A percentile compares a stretch with the other conserved stretches of the same genome.
phyloP scores from a whole-genome alignment of 2,329 filamentous ascomycete genomes.

The Colletotrichum gloeosporioides region DNA sequence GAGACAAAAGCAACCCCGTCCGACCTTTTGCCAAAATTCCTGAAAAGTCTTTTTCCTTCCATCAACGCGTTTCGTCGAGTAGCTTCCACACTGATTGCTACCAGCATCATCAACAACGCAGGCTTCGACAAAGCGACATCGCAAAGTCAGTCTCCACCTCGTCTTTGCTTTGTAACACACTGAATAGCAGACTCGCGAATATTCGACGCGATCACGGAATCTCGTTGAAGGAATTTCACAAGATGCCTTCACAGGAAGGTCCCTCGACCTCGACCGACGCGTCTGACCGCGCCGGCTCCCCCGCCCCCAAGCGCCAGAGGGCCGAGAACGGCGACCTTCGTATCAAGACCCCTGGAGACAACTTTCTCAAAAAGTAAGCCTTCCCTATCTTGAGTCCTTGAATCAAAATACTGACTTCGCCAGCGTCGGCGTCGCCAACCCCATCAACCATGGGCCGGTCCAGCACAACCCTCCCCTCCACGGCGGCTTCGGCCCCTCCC shows the following conservation, averaged over 20 bases:
- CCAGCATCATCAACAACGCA: background rate
- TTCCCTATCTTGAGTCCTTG: fast-evolving
- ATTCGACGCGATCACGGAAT: background rate
- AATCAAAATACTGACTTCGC: background rate
- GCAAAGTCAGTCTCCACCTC: background rate
- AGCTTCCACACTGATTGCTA: background rate
- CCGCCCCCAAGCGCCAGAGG: background rate
- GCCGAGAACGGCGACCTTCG: background rate
- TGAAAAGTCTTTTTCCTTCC: background rate
- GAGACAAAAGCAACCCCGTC: background rate
- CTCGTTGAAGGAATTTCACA: background rate
- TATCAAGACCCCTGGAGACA: background rate
- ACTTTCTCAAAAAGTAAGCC: background rate
- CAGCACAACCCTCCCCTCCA: background rate
- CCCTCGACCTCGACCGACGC: background rate
- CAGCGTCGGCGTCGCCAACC: background rate
- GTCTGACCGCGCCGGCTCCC: background rate
- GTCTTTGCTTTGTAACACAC: background rate
- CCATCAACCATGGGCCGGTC: background rate
- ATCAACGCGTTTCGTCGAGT: background rate
- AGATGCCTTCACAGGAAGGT: background rate
- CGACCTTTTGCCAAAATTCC: background rate
- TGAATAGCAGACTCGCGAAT: background rate
- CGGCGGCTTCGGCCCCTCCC: background rate
- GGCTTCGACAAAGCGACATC: background rate